Conservation (phyloP, 1,284 basidiomycete genomes). For the Irpex sp. region DNA sequence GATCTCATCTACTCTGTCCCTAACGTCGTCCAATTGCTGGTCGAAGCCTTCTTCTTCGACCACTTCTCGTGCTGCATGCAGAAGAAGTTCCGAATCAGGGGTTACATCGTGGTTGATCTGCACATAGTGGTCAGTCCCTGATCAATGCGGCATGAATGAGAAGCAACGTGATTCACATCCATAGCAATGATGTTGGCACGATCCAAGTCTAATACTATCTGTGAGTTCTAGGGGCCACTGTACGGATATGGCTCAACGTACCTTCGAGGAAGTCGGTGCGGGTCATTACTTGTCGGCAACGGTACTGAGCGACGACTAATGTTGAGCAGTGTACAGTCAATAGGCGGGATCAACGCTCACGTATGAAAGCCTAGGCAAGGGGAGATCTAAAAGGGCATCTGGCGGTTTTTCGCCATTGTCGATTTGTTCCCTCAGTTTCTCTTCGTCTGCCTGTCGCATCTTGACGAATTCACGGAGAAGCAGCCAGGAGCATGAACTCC, state of each 20-base stretch:
- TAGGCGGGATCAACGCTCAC: conserved; percentile 30
- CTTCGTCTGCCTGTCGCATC: conserved; percentile 47
- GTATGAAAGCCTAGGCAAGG: conserved; percentile 60
- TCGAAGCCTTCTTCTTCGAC: conserved; percentile 72
- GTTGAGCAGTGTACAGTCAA: background rate
- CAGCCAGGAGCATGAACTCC: conserved; percentile 77
- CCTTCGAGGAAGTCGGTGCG: conserved; percentile 77
- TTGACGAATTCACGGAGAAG: conserved; percentile 69
- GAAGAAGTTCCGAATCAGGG: conserved; percentile 73
- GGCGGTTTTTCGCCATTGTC: conserved; percentile 33
- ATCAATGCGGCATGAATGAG: conserved; percentile 2
- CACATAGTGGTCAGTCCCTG: background rate
- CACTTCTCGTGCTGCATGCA: conserved; percentile 67
- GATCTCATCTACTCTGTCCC: conserved; percentile 72
- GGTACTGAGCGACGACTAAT: conserved; percentile 37
- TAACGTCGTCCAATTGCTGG: conserved; percentile 64
- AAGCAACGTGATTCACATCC: conserved; percentile 48
- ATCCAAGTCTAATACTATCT: conserved; percentile 47
- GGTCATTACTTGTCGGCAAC: conserved; percentile 77
- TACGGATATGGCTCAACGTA: conserved; percentile 23
- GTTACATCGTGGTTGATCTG: conserved; percentile 75
- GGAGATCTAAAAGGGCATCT: conserved; percentile 38
- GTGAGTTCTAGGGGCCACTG: background rate
- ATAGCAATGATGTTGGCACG: conserved; percentile 70
- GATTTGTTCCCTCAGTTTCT: conserved; percentile 36